Base-by-base conservation (phyloP, 768 basidiomycete genomes). In the Macrolepiota fuliginosa region DNA sequence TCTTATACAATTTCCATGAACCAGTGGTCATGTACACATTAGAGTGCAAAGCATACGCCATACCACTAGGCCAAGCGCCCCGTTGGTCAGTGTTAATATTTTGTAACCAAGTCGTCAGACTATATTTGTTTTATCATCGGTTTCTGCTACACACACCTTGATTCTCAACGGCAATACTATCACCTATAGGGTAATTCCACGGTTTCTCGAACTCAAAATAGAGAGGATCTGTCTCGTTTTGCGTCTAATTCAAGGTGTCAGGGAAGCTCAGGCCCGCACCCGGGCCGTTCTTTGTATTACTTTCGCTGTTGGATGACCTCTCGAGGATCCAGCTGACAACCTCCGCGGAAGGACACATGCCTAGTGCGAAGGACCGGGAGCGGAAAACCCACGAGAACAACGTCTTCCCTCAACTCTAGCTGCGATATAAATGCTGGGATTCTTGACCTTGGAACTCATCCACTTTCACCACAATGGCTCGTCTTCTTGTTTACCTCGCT, bases 31-130 rank as follows among this genome's bases (percentile, higher is more conserved):
- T 53, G 37, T 37, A 58, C 58, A 58, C 49, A 1, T 15, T 0
- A 0, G 7, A 32, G 53, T 61, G 60, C 60, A 61, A 61, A 61
- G 60, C 60, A 61, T 61, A 61, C 60, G 60, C 60, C 60, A 61
- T 61, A 61, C 60, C 60, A 61, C 60, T 61, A 61, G 60, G 60
- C 60, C 60, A 61, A 61, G 60, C 47, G 60, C 60, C 60, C 35
- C 1, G 4, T 54, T 15, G 15, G 3, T 32, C 3, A 32, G 7
- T 32, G 3, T 3, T 7, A 7, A 32, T 7, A 32, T 7, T 7
- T 32, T 3, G 29, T 32, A n/a, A n/a, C n/a, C n/a, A n/a, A n/a
- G n/a, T n/a, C n/a, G 29, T 32, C 7, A 32, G 7, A 32, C 3
- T 32, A 32, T 7, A n/a, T 32, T 32, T 32, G 29, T 32, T 32